phyloP scores from a whole-genome alignment of 2,329 filamentous ascomycete species.

The Monilinia laxa region DNA sequence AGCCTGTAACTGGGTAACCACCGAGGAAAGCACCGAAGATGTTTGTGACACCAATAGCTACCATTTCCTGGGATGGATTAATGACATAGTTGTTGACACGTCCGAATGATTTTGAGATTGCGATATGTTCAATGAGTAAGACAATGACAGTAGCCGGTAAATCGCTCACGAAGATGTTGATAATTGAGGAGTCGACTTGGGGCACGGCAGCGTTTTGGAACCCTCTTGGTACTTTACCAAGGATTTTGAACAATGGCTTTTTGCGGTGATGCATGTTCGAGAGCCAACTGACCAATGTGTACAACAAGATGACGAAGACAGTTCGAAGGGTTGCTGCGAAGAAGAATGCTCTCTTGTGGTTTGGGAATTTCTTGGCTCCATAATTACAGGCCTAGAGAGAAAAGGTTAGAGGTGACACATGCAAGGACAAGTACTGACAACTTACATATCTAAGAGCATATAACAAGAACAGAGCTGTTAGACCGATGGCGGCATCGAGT shows the following conservation, averaged over 20 bases:
- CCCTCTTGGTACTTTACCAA: conserved; percentile 77
- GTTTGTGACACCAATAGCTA: conserved; percentile 90
- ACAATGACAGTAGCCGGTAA: conserved; percentile 88
- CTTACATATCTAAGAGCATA: conserved; percentile 65
- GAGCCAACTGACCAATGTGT: conserved; percentile 86
- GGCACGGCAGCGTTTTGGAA: conserved; percentile 80
- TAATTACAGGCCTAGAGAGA: conserved; percentile 53
- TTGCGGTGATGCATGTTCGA: conserved; percentile 68
- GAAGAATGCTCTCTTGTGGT: conserved; percentile 74
- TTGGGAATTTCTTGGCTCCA: conserved; percentile 67
- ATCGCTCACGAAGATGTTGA: conserved; percentile 67
- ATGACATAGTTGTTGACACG: conserved; percentile 95
- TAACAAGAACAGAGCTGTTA: conserved; percentile 76
- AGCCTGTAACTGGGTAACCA: conserved; percentile 88
- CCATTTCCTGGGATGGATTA: conserved; percentile 91
- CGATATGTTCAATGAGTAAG: conserved; percentile 94
- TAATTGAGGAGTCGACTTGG: conserved; percentile 61
- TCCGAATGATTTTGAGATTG: conserved; percentile 95
- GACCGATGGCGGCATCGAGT: conserved; percentile 82
- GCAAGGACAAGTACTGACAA: too few relatives aligned
- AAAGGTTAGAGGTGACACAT: not conserved
- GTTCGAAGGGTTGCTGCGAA: conserved; percentile 90
- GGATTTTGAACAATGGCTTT: conserved; percentile 69
- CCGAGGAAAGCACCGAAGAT: conserved; percentile 89
- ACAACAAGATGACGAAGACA: conserved; percentile 86